Evolutionary conservation across 306 rosid genomes (phyloP), one percentile per base, ranked within the genome.

Genomic region (Vigna reflexopilosa): DNA sequence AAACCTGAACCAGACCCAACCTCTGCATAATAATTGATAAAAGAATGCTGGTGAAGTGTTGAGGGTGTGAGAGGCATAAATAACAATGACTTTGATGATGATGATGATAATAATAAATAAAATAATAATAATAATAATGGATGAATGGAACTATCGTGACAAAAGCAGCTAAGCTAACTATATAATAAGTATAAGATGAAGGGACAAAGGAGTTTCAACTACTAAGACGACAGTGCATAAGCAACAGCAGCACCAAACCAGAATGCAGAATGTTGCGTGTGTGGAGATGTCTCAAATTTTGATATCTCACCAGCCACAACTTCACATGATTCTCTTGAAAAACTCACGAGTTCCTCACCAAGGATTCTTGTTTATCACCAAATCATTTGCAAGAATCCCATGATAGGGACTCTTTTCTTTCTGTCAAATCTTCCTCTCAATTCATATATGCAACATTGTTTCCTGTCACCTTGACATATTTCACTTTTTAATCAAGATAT

Each of bases 181-280:
- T 20, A 73, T 47, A 22, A 72, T 40, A 34, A 30, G 47, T 15
- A 65, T 51, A 58, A 79, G 61, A 38, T 59, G 3, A 76, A 61
- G 1, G 19, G 86, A 86, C 80, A 86, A 76, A 66, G 80, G 9
- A 82, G 45, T 82, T 80, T 76, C 81, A 86, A 86, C 89, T 15
- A 86, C 86, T 79, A 14, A 38, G 4, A 62, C 0, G 62, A 70
- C 13, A 51, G 26, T 50, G 57, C 38, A 6, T 15, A 81, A 81
- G 80, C 84, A 83, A 75, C 71, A 79, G 70, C 74, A 83, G 70
- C 84, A 70, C 47, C 84, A 83, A 83, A 83, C 71, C 81, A 79
- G 54, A 75, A 75, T 74, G 69, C 8, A 66, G 30, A 79, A 79
- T 75, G 84, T 79, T 84, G 82, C 83, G 78, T 79, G 72, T 69